Evolutionary conservation across 2,329 filamentous ascomycete genomes (phyloP), one percentile per base, ranked within the genome.

Genomic region (Neurospora crassa): DNA sequence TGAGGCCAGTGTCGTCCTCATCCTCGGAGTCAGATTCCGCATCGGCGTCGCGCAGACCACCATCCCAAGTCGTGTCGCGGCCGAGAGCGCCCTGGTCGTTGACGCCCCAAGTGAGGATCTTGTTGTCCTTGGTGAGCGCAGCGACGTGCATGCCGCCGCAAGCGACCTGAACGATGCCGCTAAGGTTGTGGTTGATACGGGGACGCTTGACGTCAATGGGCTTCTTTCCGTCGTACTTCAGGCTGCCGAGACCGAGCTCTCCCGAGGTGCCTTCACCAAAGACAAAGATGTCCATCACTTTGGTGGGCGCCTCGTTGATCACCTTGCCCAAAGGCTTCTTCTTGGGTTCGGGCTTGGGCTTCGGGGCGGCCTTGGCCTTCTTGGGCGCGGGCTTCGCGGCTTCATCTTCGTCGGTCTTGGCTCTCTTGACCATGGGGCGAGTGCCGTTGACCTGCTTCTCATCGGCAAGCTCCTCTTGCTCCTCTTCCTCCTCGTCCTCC

Each of bases 21-120:
- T 78, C 76, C 2, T 79, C 77, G 12, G 70, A 72, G 16, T 83
- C 83, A 67, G 84, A 83, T 20, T 82, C 83, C 69, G 86, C 82
- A 16, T 80, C 79, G 16, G 84, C 84, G 70, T 89, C 86, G 68
- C 85, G 82, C 69, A 85, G 79, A 14, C 88, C 88, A 68, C 88
- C 88, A 2, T 88, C 85, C 83, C 87, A 88, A 2, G 82, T 81
- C 3, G 91, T 94, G 78, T 92, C 87, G 78, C 93, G 86, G 59
- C 93, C 93, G 45, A 96, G 86, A 10, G 93, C 92, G 74, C 91
- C 91, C 78, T 94, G 90, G 78, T 96, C 93, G 78, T 96, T 96
- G 76, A 96, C 92, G 70, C 93, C 93, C 93, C 93, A 96, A 40
- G 92, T 94, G 70, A 93, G 83, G 75, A 96, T 91, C 81, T 90